These are phyloP conservation scores for peach (Prunus persica) DNA, from an alignment of 306 rosid species.

Conservation along the genomic window DNA sequence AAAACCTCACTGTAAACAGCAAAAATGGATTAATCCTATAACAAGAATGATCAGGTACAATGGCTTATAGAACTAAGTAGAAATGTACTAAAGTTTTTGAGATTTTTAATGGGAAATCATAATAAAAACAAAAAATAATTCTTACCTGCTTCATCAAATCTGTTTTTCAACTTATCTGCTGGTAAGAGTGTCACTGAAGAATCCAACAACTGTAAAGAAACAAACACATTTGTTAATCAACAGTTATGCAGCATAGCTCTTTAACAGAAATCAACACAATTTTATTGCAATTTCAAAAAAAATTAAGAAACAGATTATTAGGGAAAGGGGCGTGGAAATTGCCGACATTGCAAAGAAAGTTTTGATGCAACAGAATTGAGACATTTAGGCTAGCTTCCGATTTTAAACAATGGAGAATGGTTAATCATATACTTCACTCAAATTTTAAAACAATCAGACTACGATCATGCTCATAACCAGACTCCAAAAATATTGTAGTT, in stretches of 20 bases:
- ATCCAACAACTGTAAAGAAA: slow-evolving; percentile 65
- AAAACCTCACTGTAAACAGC: neutral
- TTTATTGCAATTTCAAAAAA: neutral
- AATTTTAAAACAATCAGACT: neutral
- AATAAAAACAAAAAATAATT: neutral
- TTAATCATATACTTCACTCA: neutral
- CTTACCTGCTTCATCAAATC: slow-evolving; percentile 65
- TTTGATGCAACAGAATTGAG: neutral
- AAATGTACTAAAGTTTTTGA: neutral
- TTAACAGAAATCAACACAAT: neutral
- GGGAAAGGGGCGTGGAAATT: neutral
- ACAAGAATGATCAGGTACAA: neutral
- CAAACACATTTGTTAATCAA: neutral
- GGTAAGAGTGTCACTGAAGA: slow-evolving; percentile 69
- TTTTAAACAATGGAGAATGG: neutral
- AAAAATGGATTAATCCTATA: neutral
- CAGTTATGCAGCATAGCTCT: neutral
- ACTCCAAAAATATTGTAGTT: neutral
- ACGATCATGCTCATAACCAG: neutral
- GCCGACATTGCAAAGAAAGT: neutral
- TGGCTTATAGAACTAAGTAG: neutral
- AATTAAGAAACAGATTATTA: neutral
- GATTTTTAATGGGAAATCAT: slow-evolving; percentile 4
- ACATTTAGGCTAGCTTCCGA: neutral
- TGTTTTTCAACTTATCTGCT: slow-evolving; percentile 63